Evolutionary conservation across 2,329 filamentous ascomycete species (phyloP), one percentile per base, ranked within the genome.

Genomic region (Venturiaceae sp.): DNA sequence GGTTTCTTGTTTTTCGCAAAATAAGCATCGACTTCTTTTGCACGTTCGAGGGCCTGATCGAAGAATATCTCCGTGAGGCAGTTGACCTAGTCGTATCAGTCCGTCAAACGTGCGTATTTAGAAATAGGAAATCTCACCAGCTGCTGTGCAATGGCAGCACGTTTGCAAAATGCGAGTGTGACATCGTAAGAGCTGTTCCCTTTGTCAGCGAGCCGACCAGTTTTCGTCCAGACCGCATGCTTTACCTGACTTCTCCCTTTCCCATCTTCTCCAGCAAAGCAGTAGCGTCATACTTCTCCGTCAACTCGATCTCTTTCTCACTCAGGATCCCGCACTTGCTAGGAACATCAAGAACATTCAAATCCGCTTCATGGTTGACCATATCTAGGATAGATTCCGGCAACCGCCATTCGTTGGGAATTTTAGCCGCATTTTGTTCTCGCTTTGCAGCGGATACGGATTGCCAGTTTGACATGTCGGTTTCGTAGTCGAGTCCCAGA

Each of bases 131-230:
- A 26, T 19, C 58, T 52, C 36, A 81, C 79, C 21, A 83, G 68
- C 64, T 85, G 83, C 58, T 86, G 83, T 1, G 83, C 82, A 46
- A 80, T 73, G 0, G 76, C 74, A 1, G 77, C 77, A 6, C 78
- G 70, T 63, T 80, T 80, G 62, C 76, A 78, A 63, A 80, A 86
- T 0, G 81, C 82, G 14, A 67, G 71, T 1, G 75, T 71, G 1
- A 83, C 80, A 16, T 80, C 74, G 11, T 66, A 61, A 21, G 58
- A 55, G 41, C 58, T 59, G 5, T 19, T 6, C 28, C 16, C n/a
- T 5, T 16, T 28, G 33, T 59, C 37, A 59, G 58, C 37, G 1
- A 19, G 8, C 13, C 34, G 16, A 23, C 37, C 23, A 13, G 19
- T 16, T 56, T 11, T 1, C 14, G 13, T 6, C 21, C 30, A 3